phyloP scores from a whole-genome alignment of 2,329 filamentous ascomycete genomes.

The Nemania sp. region DNA sequence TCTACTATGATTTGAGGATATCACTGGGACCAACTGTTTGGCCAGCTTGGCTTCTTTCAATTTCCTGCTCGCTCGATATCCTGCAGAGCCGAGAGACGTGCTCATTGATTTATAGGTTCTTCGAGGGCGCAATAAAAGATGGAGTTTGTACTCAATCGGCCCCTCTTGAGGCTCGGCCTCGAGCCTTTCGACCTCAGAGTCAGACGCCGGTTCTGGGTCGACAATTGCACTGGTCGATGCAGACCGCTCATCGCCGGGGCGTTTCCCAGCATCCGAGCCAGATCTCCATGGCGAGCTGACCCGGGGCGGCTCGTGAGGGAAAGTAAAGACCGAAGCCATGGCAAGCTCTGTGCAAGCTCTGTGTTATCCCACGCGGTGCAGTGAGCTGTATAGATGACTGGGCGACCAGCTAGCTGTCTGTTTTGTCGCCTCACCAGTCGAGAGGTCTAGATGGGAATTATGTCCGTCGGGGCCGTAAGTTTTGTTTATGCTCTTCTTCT shows the following conservation, averaged over 20 bases:
- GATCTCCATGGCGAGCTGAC: slow-evolving; percentile 89
- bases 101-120: slow-evolving; percentile 73
- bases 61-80: slow-evolving; percentile 39
- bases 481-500: slow-evolving; percentile 25
- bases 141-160: slow-evolving; percentile 94
- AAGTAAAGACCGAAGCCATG: slow-evolving; percentile 97
- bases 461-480: neutral
- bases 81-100: slow-evolving; percentile 51
- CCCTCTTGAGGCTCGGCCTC: slow-evolving; percentile 92
- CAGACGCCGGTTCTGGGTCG: slow-evolving; percentile 35
- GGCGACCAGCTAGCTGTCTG: neutral
- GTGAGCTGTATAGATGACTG: neutral
- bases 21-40: slow-evolving; percentile 32
- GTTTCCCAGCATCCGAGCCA: slow-evolving; percentile 51
- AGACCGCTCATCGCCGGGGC: slow-evolving; percentile 35
- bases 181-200: slow-evolving; percentile 62
- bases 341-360: neutral
- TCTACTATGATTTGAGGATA: slow-evolving; percentile 66
- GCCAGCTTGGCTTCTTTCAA: slow-evolving; percentile 34
- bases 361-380: neutral
- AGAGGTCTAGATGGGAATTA: neutral
- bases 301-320: slow-evolving; percentile 81
- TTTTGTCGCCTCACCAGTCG: neutral
- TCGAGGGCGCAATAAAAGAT: slow-evolving; percentile 79
- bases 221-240: slow-evolving; percentile 41